Conservation (phyloP, 139 green algal genomes). For the Coccomyxa sp. region DNA sequence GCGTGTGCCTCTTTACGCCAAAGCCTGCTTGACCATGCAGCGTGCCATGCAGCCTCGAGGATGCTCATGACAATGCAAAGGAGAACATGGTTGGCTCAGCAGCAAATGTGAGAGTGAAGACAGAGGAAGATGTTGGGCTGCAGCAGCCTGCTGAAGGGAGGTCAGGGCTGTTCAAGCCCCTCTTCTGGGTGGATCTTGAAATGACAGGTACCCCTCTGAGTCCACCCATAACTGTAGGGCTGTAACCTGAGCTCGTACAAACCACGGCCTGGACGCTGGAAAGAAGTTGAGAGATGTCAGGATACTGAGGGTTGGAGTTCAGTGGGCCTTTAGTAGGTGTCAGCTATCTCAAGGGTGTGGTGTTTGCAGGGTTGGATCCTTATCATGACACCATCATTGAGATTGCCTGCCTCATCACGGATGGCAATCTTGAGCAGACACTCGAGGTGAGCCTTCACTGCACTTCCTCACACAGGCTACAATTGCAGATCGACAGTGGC, state of each 20-base stretch:
- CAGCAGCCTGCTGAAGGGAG: conserved; percentile 8
- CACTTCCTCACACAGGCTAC: neutral
- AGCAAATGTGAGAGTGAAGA: too few species aligned
- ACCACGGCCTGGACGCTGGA: neutral
- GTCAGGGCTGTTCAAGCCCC: conserved; percentile 32
- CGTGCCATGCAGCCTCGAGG: too few species aligned
- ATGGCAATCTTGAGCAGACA: conserved; percentile 56
- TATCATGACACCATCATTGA: conserved; percentile 85
- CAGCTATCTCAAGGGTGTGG: neutral
- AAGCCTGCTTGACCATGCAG: too few species aligned
- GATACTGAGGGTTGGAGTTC: neutral
- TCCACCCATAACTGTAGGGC: neutral
- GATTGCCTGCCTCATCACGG: conserved; percentile 85
- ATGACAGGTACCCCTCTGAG: conserved; percentile 71
- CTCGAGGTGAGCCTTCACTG: conserved; percentile 39
- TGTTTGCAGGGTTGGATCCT: conserved; percentile 71
- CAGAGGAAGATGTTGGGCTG: too few species aligned
- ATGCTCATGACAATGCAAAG: too few species aligned
- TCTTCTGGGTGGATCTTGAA: conserved; percentile 89
- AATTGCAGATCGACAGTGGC: neutral
- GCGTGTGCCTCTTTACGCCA: too few species aligned
- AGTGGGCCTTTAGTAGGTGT: too few species aligned
- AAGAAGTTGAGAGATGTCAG: neutral
- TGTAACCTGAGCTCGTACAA: neutral
- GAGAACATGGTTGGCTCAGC: too few species aligned